phyloP scores from a whole-genome alignment of 805 yeast genomes.

The Teunomyces lycoperdinae region DNA sequence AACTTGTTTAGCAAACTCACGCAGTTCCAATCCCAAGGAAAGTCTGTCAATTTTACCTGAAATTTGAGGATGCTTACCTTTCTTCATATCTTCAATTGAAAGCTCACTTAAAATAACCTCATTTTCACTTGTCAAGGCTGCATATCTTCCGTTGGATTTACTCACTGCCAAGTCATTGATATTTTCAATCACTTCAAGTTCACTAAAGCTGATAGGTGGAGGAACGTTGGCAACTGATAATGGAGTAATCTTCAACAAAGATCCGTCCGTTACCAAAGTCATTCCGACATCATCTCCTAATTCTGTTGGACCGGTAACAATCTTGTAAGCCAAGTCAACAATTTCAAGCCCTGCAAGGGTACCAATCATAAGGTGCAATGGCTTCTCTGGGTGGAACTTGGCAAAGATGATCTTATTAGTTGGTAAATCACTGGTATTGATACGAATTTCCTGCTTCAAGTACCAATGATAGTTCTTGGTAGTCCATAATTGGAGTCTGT shows the following conservation, averaged over 20 bases:
- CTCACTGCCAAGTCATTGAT: constrained; percentile 67
- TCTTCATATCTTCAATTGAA: constrained; percentile 45
- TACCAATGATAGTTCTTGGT: constrained; percentile 95
- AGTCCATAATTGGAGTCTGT: constrained; percentile 83
- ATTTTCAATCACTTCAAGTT: constrained; percentile 49
- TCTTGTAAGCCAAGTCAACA: constrained; percentile 63
- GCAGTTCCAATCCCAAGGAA: constrained; percentile 32
- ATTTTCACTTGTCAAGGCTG: constrained; percentile 50
- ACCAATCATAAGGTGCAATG: constrained; percentile 69
- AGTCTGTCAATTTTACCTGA: constrained; percentile 27
- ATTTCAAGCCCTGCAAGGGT: constrained; percentile 51
- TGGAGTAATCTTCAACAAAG: constrained; percentile 71
- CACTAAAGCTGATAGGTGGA: constrained; percentile 84
- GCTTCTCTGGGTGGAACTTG: constrained; percentile 89
- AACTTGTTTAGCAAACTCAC: constrained; percentile 60
- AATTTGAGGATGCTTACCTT: constrained; percentile 47
- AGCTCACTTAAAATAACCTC: constrained; percentile 41
- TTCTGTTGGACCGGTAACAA: constrained; percentile 64
- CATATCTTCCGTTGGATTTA: constrained; percentile 54
- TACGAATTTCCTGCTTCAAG: constrained; percentile 71
- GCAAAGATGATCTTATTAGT: constrained; percentile 38
- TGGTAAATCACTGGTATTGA: constrained; percentile 16
- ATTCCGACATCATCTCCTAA: constrained; percentile 75
- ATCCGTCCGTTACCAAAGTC: constrained; percentile 79
- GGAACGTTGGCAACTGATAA: constrained; percentile 84